These are phyloP conservation scores for Citrus glauca DNA, from an alignment of 345 rosid species.

Conservation along the genomic window DNA sequence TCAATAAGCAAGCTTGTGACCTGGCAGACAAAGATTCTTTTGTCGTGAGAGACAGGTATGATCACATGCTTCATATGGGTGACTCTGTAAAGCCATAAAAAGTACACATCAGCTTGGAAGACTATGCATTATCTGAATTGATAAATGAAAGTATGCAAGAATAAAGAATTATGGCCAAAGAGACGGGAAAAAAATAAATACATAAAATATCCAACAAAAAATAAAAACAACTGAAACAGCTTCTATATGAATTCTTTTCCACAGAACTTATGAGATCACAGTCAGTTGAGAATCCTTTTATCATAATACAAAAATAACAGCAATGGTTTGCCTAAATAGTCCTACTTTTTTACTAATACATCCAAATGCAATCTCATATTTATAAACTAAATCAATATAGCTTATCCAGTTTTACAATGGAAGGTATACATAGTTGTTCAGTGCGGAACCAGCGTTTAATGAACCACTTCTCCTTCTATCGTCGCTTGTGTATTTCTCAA, in stretches of 20 bases:
- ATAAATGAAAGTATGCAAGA: background rate
- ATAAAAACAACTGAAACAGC: background rate
- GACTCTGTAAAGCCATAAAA: background rate
- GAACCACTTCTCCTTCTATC: background rate
- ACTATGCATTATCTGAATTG: background rate
- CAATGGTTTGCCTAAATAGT: background rate
- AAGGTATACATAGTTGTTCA: background rate
- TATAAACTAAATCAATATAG: background rate
- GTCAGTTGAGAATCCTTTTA: background rate
- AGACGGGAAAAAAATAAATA: background rate
- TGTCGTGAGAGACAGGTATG: conserved; percentile 1
- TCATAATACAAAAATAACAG: background rate
- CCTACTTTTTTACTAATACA: background rate
- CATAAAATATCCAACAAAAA: too few relatives aligned
- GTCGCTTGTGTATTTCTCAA: background rate
- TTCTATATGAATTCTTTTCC: background rate
- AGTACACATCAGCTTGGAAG: background rate
- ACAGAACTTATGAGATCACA: background rate
- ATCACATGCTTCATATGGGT: conserved; percentile 6
- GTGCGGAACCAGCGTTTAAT: background rate
- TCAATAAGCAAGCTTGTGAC: background rate
- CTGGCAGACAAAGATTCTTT: conserved; percentile 11
- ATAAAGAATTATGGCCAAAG: background rate
- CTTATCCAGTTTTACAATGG: background rate
- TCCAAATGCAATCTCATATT: background rate